Percentiles rank a stretch among this genome's conserved stretches.
Conservation (phyloP, 2,329 filamentous ascomycete genomes). For the Macroventuria anomochaeta region DNA sequence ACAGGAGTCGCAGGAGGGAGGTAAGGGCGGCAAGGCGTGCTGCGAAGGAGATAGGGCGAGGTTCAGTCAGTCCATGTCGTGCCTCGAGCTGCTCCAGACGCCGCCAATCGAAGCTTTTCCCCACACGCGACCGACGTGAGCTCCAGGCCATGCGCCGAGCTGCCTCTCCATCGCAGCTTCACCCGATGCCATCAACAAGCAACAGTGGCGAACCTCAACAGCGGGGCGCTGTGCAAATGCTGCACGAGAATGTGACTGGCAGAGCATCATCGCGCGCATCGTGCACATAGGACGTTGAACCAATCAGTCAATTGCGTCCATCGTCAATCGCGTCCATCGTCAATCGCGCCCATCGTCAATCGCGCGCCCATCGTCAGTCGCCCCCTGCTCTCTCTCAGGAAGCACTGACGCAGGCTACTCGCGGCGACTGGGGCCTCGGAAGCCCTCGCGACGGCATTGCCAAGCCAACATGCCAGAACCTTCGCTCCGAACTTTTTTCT, state of each 20-base stretch:
- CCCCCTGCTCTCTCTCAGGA: not conserved
- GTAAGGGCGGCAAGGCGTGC: not conserved
- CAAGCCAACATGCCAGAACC: constrained; percentile 31
- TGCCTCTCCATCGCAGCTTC: not conserved
- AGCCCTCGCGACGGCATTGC: constrained; percentile 18
- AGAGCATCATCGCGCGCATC: not conserved
- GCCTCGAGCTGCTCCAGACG: constrained; percentile 2
- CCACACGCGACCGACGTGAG: constrained; percentile 9
- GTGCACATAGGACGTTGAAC: too few relatives aligned
- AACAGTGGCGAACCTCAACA: not conserved
- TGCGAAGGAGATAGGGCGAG: not conserved
- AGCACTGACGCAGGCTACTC: constrained; percentile 25
- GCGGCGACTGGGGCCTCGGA: constrained; percentile 27
- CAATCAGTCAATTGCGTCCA: too few relatives aligned
- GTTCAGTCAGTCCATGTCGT: not conserved
- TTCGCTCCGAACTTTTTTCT: constrained; percentile 36
- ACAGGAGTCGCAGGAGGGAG: not conserved
- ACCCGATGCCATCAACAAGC: not conserved
- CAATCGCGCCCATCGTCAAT: too few relatives aligned
- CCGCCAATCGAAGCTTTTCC: not conserved
- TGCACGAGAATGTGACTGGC: not conserved
- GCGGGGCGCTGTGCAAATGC: not conserved
- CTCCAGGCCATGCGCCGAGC: not conserved
- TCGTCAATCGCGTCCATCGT: too few relatives aligned
- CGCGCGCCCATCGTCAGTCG: not conserved